Evolutionary conservation across 345 rosid genomes (phyloP).

Genomic region (Moringa oleifera): DNA sequence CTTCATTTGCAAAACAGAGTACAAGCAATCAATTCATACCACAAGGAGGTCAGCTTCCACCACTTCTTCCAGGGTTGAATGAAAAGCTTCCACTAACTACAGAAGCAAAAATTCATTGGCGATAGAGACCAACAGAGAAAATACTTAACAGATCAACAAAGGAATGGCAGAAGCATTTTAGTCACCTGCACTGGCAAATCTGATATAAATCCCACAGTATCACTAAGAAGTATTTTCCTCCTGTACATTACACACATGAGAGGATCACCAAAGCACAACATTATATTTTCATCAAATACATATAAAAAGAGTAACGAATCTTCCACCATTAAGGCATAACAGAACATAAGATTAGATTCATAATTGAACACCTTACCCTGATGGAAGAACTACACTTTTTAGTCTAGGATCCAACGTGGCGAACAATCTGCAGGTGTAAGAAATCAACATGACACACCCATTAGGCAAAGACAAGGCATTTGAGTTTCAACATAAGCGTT

Average conservation of each 20-base stretch:
- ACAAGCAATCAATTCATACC: conserved; percentile 33
- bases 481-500: not conserved
- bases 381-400: conserved; percentile 65
- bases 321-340: conserved; percentile 2
- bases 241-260: conserved; percentile 38
- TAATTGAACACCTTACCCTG: conserved; percentile 42
- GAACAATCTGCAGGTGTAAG: conserved; percentile 49
- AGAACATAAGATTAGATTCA: not conserved
- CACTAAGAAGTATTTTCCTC: conserved; percentile 79
- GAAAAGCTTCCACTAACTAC: conserved; percentile 89
- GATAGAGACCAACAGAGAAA: conserved; percentile 1
- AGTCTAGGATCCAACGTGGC: conserved; percentile 81
- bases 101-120: conserved; percentile 11
- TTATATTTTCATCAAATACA: not conserved
- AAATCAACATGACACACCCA: conserved; percentile 1
- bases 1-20: not conserved
- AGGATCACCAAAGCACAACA: too few relatives aligned
- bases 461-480: not conserved
- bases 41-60: conserved; percentile 90
- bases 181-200: conserved; percentile 90
- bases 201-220: conserved; percentile 95
- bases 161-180: conserved; percentile 33
- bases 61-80: conserved; percentile 91
- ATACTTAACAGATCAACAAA: not conserved
- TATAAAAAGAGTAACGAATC: not conserved